Conservation (phyloP, 169 alveolate species). For the Plasmodium vivax region DNA sequence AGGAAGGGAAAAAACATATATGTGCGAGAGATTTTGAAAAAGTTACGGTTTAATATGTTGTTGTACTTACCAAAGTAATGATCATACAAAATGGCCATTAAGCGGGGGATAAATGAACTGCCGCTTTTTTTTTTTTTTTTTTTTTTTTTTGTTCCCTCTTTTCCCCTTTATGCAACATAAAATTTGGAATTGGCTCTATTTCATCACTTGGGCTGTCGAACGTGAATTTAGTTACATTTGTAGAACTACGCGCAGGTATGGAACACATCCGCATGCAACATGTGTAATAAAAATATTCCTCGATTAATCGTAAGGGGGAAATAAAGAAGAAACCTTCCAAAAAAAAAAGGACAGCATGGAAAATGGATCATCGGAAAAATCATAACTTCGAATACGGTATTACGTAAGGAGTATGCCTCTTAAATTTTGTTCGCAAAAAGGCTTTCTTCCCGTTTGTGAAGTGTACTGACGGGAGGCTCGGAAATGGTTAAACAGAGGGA, state of each 20-base stretch:
- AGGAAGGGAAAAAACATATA: neutral
- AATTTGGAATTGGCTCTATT: neutral
- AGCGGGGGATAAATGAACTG: neutral
- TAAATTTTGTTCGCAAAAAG: neutral
- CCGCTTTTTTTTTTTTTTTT: neutral
- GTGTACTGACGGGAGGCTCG: neutral
- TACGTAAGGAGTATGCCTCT: neutral
- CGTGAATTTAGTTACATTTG: neutral
- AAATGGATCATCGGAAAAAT: neutral
- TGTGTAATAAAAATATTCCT: neutral
- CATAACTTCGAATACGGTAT: neutral
- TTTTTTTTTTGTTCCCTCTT: neutral
- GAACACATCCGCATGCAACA: neutral
- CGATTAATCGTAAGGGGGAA: neutral
- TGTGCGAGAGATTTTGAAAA: neutral
- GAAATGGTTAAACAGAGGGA: neutral
- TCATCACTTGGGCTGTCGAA: neutral
- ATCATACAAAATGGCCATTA: neutral
- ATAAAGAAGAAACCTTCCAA: neutral
- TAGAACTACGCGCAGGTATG: neutral
- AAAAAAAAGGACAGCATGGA: neutral
- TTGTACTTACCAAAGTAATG: neutral
- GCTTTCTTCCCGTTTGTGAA: neutral
- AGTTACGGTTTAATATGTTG: neutral
- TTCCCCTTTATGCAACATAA: neutral